Evolutionary conservation across 805 yeast species (phyloP), one percentile per base, ranked within the genome.

Genomic region (Allodekkera sacchari): DNA sequence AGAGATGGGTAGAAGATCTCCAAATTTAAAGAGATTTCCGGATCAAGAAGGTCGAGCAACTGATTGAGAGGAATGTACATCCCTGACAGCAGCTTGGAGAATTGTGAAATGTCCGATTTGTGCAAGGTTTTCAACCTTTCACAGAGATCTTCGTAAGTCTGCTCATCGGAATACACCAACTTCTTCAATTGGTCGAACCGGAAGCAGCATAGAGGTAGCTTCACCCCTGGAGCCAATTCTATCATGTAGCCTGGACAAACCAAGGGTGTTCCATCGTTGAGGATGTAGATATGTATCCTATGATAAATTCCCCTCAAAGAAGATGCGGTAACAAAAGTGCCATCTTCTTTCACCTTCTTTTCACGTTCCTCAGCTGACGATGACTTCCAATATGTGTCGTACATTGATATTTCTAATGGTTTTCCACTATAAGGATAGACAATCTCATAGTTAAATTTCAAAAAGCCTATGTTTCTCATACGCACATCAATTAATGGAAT

Each of bases 331-430:
- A 89, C 94, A 49, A 84, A 75, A 10, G 92, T 77, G n/a, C 24
- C 28, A 18, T 13, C 19, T 15, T 41, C 39, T 13, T 35, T 25
- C 8, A 33, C 34, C 25, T 32, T 33, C 25, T 25, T 18, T 23
- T 33, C 34, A 16, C 39, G 42, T 18, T 43, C 48, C 1, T 51
- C 45, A 7, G 52, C 73, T 27, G 79, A 71, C 0, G 96, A 83
- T 1, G 95, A 79, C 56, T 88, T 92, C 98, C 98, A 89, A 57
- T 89, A 89, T 0, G 97, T 89, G 49, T 88, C 96, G 52, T 83
- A 87, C 59, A 85, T 84, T 8, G 94, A 78, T 26, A 94, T 81
- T 54, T 88, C 96, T 36, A 89, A 61, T 4, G 94, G 80, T 0
- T 59, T 61, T 6, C 96, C 96, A 5, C 77, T 66, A 51, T 80